These are phyloP conservation scores for Aspergillus puulaauensis DNA, from an alignment of 2,329 filamentous ascomycete species.

Conservation along the genomic window DNA sequence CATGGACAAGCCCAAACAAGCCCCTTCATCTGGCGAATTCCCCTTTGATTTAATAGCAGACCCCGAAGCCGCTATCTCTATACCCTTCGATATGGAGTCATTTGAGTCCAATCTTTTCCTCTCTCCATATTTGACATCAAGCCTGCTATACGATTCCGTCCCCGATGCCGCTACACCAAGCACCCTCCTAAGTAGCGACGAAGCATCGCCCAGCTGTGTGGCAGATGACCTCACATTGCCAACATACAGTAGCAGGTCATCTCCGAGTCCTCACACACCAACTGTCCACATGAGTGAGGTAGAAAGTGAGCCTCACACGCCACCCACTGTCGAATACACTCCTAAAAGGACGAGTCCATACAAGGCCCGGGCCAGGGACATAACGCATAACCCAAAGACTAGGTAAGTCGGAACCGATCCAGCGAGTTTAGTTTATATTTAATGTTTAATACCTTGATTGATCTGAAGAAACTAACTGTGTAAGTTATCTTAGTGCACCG, in stretches of 20 bases:
- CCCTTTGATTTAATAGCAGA: too few species aligned
- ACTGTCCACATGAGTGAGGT: background rate
- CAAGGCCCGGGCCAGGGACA: background rate
- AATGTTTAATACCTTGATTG: background rate
- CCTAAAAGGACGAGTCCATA: background rate
- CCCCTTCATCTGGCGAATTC: too few species aligned
- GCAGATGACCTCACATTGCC: background rate
- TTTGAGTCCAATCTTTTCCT: too few species aligned
- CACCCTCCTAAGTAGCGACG: background rate
- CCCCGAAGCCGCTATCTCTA: too few species aligned
- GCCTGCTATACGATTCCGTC: background rate
- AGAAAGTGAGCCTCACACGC: background rate
- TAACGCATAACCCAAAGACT: background rate
- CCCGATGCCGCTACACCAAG: background rate
- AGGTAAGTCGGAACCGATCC: background rate
- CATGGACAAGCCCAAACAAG: too few species aligned
- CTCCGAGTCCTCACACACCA: background rate
- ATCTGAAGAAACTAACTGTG: too few species aligned
- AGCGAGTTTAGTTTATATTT: background rate
- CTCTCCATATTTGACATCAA: too few species aligned
- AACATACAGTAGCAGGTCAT: background rate
- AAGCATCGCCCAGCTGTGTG: background rate
- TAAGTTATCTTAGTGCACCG: background rate
- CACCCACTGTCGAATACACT: background rate
- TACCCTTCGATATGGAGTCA: too few species aligned